Base-by-base conservation (phyloP, 345 rosid genomes). In the Sisymbrium altissimum region DNA sequence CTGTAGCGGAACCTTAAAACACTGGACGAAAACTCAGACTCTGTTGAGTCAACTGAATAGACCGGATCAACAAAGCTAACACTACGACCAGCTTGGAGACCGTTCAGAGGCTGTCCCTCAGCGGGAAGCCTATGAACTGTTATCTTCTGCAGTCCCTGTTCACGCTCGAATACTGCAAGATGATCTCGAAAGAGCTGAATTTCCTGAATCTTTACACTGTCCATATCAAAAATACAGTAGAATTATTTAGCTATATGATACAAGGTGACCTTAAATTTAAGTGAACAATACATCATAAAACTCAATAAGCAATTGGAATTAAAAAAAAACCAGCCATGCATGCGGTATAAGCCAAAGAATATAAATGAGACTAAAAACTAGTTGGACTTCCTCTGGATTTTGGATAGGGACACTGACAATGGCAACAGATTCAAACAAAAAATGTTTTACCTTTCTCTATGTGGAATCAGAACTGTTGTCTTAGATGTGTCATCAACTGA, bases 131-230 rank as follows among this genome's bases (percentile, higher is more conserved):
- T 75, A 80, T 85, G 84, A 64, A 68, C 69, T n/a, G 83, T 86
- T 72, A 90, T 80, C 76, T 85, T 86, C 44, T 84, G 87, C 29
- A 86, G 84, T 71, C 92, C 97, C 53, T 85, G 77, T 81, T 89
- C 90, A 56, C 98, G 98, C 81, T 87, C 98, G 65, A 80, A 80
- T 12, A 88, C 82, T 68, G 80, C 97, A 2, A 95, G 89, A 80
- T 95, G 90, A 72, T 89, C 86, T 23, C 73, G 83, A 60, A 95
- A 94, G 54, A 92, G 93, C 80, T 83, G 84, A 46, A 85, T 69
- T 79, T 83, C 87, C 85, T 84, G 92, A 82, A 95, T 84, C 83
- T 92, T 95, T 64, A 86, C 81, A 38, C 97, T 91, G 93, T 44
- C 77, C 25, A 71, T 46, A 68, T 59, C 3, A 29, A 59, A 66